These are phyloP conservation scores for Eruca vesicaria DNA, from an alignment of 441 rosid genomes.

Conservation along the genomic window DNA sequence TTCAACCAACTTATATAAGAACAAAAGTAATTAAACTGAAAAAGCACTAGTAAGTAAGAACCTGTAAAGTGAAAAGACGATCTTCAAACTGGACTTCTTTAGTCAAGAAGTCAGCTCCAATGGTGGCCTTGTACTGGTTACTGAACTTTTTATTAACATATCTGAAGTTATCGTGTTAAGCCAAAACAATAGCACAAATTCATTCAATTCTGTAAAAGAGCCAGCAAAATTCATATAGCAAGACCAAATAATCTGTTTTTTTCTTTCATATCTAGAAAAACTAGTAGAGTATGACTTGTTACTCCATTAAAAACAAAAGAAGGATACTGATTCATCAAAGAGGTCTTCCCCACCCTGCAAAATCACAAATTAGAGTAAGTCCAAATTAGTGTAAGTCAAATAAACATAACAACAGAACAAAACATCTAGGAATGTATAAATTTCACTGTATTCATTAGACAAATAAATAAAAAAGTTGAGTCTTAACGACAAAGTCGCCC, in stretches of 20 bases:
- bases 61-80: conserved; percentile 82
- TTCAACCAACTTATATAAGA: neutral
- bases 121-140: conserved; percentile 78
- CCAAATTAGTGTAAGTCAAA: neutral
- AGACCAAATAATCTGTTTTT: neutral
- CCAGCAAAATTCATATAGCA: neutral
- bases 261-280: neutral
- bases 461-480: neutral
- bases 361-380: neutral
- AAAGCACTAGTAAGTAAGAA: conserved; percentile 21
- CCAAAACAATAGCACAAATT: conserved; percentile 20
- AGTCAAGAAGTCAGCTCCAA: conserved; percentile 77
- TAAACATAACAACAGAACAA: neutral
- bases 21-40: neutral
- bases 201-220: neutral
- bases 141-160: conserved; percentile 83
- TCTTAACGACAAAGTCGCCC: neutral
- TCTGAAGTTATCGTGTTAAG: conserved; percentile 44
- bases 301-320: neutral
- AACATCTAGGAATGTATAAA: neutral
- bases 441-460: neutral
- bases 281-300: neutral
- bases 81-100: conserved; percentile 78
- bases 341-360: conserved; percentile 81
- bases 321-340: conserved; percentile 86